Conservation (phyloP, 192 early-diverging fungal species). For the Linnemannia hyalina region DNA sequence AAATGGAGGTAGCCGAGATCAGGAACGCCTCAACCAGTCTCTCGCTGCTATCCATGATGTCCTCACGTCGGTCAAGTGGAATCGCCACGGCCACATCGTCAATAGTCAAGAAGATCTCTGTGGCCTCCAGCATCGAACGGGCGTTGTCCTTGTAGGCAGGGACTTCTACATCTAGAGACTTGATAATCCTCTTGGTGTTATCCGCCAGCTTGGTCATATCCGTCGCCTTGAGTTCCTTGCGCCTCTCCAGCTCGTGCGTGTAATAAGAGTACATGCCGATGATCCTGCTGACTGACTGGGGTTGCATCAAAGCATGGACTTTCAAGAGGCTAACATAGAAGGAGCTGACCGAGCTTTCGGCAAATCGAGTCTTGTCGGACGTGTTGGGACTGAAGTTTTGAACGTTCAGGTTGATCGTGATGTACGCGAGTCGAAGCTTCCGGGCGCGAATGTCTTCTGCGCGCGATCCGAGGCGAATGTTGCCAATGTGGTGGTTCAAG, state of each 20-base stretch:
- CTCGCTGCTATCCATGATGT: constrained; percentile 53
- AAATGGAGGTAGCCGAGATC: constrained; percentile 68
- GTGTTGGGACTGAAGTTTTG: constrained; percentile 65
- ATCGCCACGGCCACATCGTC: constrained; percentile 72
- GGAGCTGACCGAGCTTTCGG: constrained; percentile 52
- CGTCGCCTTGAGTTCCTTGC: constrained; percentile 65
- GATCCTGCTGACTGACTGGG: constrained; percentile 73
- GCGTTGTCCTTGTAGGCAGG: constrained; percentile 63
- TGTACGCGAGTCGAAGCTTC: constrained; percentile 70
- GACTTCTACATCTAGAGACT: constrained; percentile 71
- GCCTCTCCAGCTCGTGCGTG: constrained; percentile 71
- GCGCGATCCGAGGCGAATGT: constrained; percentile 27
- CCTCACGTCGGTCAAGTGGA: constrained; percentile 65
- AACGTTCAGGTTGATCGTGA: constrained; percentile 71
- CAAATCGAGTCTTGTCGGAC: constrained; percentile 54
- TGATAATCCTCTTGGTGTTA: constrained; percentile 76
- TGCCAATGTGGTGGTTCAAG: constrained; percentile 60
- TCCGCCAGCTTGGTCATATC: constrained; percentile 71
- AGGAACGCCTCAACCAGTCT: constrained; percentile 69
- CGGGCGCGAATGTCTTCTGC: constrained; percentile 58
- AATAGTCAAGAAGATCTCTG: constrained; percentile 64
- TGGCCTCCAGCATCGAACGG: constrained; percentile 68
- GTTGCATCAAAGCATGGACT: constrained; percentile 80
- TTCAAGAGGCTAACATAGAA: constrained; percentile 70
- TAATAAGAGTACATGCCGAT: constrained; percentile 77